phyloP scores from a whole-genome alignment of 2,329 filamentous ascomycete species.

The Podosphaera aphanis region DNA sequence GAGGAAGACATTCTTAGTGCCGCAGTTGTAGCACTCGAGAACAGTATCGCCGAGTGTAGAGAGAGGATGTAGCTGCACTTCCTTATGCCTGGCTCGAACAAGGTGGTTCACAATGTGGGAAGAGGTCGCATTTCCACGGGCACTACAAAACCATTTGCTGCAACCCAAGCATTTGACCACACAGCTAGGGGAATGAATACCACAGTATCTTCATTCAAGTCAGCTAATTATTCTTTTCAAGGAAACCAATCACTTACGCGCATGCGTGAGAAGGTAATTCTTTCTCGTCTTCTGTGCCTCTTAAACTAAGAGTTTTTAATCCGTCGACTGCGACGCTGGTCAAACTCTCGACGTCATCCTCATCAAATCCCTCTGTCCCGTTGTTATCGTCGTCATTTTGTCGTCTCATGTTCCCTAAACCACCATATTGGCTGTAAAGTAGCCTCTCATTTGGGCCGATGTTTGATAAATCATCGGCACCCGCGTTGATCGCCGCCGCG shows the following conservation, averaged over 20 bases:
- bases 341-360: conserved; percentile 52
- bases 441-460: conserved; percentile 61
- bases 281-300: conserved; percentile 56
- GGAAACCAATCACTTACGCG: conserved; percentile 42
- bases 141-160: conserved; percentile 98
- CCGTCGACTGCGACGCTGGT: conserved; percentile 64
- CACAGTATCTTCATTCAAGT: conserved; percentile 49
- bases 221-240: conserved; percentile 1
- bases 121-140: conserved; percentile 83
- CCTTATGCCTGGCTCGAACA: conserved; percentile 90
- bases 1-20: conserved; percentile 96
- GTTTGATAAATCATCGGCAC: conserved; percentile 44
- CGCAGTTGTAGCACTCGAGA: conserved; percentile 96
- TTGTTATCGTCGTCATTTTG: conserved; percentile 77
- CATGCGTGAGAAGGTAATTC: conserved; percentile 87
- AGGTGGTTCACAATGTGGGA: conserved; percentile 98
- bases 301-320: conserved; percentile 36
- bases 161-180: conserved; percentile 92
- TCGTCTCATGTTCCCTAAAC: conserved; percentile 26
- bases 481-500: conserved; percentile 68
- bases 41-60: conserved; percentile 89
- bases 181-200: conserved; percentile 83
- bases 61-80: conserved; percentile 85
- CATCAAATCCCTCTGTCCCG: conserved; percentile 58
- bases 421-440: conserved; percentile 46